Base-by-base conservation (phyloP, 805 yeast species). In the Naumovozyma dairenensis region DNA sequence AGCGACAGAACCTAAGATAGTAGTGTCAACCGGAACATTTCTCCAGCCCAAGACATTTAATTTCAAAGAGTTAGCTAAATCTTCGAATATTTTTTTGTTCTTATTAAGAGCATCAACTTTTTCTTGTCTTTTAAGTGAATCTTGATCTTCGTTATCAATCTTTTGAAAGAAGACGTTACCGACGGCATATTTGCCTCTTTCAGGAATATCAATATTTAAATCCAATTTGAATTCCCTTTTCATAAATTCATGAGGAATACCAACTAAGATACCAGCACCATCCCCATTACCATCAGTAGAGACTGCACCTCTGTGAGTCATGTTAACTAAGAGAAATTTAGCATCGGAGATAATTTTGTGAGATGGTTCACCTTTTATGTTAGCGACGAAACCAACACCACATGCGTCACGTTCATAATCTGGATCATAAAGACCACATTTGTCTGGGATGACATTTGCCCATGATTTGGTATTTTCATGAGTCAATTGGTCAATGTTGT, bases 271-370 rank as follows among this genome's bases (percentile, higher is more conserved):
- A 60, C 98, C 98, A 18, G 98, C 98, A 62, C 98, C 98, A 57
- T 89, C 98, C 62, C 98, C 98, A 58, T 89, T 96, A 16, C 96
- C 94, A 54, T 87, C 95, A 1, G 85, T 69, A 39, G 95, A 94
- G 40, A 87, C 96, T 26, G 97, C 97, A 56, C 98, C 98, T 65
- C 98, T 77, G 62, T 89, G 98, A 41, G 96, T 83, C 98, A 89
- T 92, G 65, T 92, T 89, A 66, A 97, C 87, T 35, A 89, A 74
- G 51, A 89, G 66, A 55, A 73, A 75, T 46, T 76, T 69, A 27
- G 95, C 95, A 64, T 92, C 97, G 27, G 93, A 77, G 39, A 89
- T 86, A 48, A 89, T 85, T 56, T 87, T 86, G 66, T 92, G 98
- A 34, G 93, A 79, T 18, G 77, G 72, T 20, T 68, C 56, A 37